Base-by-base conservation (phyloP, 805 yeast species). In the Wickerhamiella australiensis region DNA sequence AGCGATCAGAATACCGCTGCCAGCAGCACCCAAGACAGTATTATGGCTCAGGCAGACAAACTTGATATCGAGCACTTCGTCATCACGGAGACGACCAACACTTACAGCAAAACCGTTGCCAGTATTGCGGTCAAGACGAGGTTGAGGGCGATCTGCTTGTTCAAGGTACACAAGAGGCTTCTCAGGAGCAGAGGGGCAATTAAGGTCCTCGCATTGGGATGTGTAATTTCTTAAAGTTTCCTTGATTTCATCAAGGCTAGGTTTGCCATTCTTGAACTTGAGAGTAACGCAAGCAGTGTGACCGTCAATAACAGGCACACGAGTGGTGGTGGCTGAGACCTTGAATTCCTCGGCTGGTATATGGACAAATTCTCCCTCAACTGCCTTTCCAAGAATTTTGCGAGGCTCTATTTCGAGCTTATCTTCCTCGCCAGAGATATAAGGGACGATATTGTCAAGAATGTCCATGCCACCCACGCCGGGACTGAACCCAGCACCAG, bases 381-480 rank as follows among this genome's bases (percentile, higher is more conserved):
- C 55, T 50, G 50, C 52, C n/a, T 35, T 47, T 55, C 96, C 96
- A 60, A 92, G 74, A 56, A 92, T 92, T 72, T 92, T 92, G 64
- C 85, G 84, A 49, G 97, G 87, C 72, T 92, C 98, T 94, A 94
- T 87, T 69, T 92, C 98, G 59, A 92, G 85, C 71, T 92, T 92
- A 59, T 92, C 98, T 70, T 92, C 98, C 69, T 92, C 98, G 42
- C 97, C 96, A 56, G 87, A 74, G 62, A 92, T 92, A 74, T 72
- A 92, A 38, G 98, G 98, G 50, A 92, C 86, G 57, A 92, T 76
- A 69, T 92, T 92, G 69, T 92, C 98, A 59, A 92, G 74, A 50
- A 90, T 79, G 63, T 92, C 97, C 67, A 92, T 88, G 56, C 94
- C 92, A 20, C 95, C 79, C 50, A 88, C 95, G 65, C 98, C 98